Evolutionary conservation across 495 filamentous ascomycete genomes (phyloP).

Genomic region (Elaphomyces granulatus): DNA sequence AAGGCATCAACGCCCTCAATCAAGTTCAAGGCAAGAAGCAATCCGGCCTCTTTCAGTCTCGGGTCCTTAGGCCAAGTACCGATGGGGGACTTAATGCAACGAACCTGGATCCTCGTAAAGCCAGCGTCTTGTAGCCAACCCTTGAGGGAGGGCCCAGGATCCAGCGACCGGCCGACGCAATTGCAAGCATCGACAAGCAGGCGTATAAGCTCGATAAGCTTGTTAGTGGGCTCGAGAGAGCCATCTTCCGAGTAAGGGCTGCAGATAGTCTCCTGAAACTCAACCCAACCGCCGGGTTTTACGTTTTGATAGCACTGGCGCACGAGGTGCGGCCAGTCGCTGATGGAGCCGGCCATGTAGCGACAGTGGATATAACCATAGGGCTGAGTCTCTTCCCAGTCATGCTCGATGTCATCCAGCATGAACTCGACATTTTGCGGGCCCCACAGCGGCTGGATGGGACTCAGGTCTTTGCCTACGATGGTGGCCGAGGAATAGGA

Average conservation of each 20-base stretch:
- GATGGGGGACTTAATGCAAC: slow-evolving; percentile 18
- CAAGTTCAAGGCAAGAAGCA: slow-evolving; percentile 15
- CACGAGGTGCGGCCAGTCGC: slow-evolving; percentile 18
- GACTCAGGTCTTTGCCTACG: slow-evolving; percentile 18
- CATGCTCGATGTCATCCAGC: slow-evolving; percentile 18
- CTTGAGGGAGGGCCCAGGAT: slow-evolving; percentile 18
- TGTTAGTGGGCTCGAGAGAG: slow-evolving; percentile 19
- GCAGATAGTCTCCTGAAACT: slow-evolving; percentile 20
- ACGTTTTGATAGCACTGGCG: slow-evolving; percentile 15
- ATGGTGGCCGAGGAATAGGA: slow-evolving; percentile 5
- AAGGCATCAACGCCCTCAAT: slow-evolving; percentile 24
- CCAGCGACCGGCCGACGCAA: slow-evolving; percentile 18
- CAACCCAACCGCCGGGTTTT: slow-evolving; percentile 27
- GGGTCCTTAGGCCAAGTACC: slow-evolving; percentile 26
- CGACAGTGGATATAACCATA: slow-evolving; percentile 24
- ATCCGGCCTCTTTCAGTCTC: slow-evolving; percentile 25
- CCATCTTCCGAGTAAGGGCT: slow-evolving; percentile 17
- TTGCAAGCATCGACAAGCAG: slow-evolving; percentile 10
- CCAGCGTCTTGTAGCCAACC: slow-evolving; percentile 18
- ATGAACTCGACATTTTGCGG: slow-evolving; percentile 21
- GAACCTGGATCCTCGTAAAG: slow-evolving; percentile 17
- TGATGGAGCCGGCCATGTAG: slow-evolving; percentile 19
- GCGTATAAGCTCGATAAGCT: slow-evolving; percentile 18
- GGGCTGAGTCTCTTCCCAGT: slow-evolving; percentile 11
- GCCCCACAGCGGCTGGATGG: slow-evolving; percentile 20